Evolutionary conservation across 345 rosid genomes (phyloP).

Genomic region (Physaria fendleri): DNA sequence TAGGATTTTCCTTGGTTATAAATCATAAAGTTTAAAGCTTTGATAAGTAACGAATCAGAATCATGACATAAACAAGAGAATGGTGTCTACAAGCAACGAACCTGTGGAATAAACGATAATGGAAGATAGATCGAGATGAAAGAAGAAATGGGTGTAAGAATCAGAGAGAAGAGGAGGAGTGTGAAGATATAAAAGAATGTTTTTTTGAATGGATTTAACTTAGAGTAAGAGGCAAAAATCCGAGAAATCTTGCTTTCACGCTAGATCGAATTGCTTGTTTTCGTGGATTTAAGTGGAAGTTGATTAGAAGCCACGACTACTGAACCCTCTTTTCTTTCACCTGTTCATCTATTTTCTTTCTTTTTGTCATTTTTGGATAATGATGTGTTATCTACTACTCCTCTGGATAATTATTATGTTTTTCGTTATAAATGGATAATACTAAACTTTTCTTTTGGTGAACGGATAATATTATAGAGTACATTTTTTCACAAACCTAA

Average conservation of each 20-base stretch:
- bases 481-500: not conserved
- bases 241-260: slow-evolving; percentile 27
- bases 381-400: not conserved
- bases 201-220: not conserved
- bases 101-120: not conserved
- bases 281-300: slow-evolving; percentile 26
- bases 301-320: slow-evolving; percentile 33
- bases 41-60: not conserved
- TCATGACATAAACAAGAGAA: not conserved
- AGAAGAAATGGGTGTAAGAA: slow-evolving; percentile 5
- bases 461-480: too few species aligned
- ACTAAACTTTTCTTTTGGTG: too few species aligned
- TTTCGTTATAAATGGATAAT: not conserved
- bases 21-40: slow-evolving; percentile 7
- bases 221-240: slow-evolving; percentile 9
- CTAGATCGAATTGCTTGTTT: slow-evolving; percentile 25
- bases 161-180: not conserved
- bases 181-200: slow-evolving; percentile 1
- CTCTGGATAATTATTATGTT: slow-evolving; percentile 7
- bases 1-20: not conserved
- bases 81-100: not conserved
- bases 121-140: not conserved
- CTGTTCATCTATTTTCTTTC: not conserved
- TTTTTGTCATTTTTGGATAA: not conserved
- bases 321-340: not conserved